Percentiles rank a stretch among this genome's conserved stretches.
Conservation (phyloP, 345 rosid genomes). For the Sisymbrium altissimum region DNA sequence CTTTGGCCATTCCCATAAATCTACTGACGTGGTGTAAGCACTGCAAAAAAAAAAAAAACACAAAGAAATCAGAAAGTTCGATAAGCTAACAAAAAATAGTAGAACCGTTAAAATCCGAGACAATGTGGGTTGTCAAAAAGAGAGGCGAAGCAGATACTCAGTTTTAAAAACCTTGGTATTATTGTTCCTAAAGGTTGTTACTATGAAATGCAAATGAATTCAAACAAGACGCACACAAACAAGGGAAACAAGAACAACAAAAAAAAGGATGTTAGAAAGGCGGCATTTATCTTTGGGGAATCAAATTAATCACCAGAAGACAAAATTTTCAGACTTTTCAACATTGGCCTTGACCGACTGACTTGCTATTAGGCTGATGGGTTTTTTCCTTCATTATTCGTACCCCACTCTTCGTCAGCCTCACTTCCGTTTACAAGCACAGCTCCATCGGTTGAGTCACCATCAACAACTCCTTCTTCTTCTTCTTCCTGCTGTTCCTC, state of each 20-base stretch:
- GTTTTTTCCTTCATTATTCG: conserved; percentile 96
- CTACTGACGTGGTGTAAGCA: conserved; percentile 63
- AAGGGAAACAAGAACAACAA: background rate
- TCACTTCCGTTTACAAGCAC: conserved; percentile 90
- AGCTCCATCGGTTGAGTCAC: conserved; percentile 86
- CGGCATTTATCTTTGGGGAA: conserved; percentile 46
- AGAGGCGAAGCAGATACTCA: background rate
- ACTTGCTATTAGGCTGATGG: conserved; percentile 88
- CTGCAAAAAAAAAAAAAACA: conserved; percentile 40
- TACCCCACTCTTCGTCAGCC: conserved; percentile 98
- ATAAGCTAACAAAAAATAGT: conserved; percentile 1
- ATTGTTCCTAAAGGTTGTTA: conserved; percentile 12
- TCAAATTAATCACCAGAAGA: conserved; percentile 92
- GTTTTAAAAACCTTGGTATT: background rate
- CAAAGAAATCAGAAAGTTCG: background rate
- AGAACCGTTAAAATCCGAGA: background rate
- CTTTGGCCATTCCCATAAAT: conserved; percentile 12
- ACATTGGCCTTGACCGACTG: conserved; percentile 72
- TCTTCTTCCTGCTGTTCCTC: conserved; percentile 67
- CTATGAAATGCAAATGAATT: conserved; percentile 5
- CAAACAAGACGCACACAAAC: background rate
- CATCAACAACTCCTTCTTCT: conserved; percentile 62
- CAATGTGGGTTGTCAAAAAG: background rate
- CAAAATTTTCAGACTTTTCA: conserved; percentile 73
- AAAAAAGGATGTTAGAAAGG: conserved; percentile 36